Base-by-base conservation (phyloP, 1,284 basidiomycete genomes). In the Puccinia sorghi region DNA sequence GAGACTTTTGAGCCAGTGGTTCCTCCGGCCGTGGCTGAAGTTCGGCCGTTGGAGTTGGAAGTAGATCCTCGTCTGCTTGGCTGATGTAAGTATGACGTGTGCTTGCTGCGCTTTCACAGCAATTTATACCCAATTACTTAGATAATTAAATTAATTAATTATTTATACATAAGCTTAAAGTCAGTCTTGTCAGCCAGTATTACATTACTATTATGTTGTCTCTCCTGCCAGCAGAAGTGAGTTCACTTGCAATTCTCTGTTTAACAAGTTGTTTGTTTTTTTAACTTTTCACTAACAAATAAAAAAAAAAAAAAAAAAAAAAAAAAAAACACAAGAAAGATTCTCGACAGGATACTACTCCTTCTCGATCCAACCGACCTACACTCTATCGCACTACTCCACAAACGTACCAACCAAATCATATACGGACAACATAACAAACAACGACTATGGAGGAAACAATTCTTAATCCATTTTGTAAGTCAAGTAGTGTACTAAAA, bases 391-490 rank as follows among this genome's bases (percentile, higher is more conserved):
- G 5, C 37, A 6, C n/a, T 27, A 15, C 15, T n/a, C 22, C 37
- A 52, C 48, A 13, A 25, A 3, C 48, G 27, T 5, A 4, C 32
- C 32, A 32, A 32, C 1, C 32, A 70, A 37, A 25, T 15, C 20
- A 52, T 54, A 27, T 69, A 50, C 17, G 66, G 4, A 2, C 3
- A 48, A 22, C 7, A 2, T 11, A 5, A 46, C 50, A 27, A 13
- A 27, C 74, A 76, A 37, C 64, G 59, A 59, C 50, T 76, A 2
- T 76, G 59, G 43, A 52, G 69, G 11, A 9, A 32, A 1, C 32
- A 69, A 41, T 69, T 57, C 52, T 22, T 69, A 15, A 76, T 69
- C 3, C 39, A 67, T 27, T 76, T 76, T 43, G 74, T 67, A 50
- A 54, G 59, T 67, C 25, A 6, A 39, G n/a, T 39, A 25, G 8